Base-by-base conservation (phyloP, 805 yeast species). In the Lipomyces spencermartinsiae region DNA sequence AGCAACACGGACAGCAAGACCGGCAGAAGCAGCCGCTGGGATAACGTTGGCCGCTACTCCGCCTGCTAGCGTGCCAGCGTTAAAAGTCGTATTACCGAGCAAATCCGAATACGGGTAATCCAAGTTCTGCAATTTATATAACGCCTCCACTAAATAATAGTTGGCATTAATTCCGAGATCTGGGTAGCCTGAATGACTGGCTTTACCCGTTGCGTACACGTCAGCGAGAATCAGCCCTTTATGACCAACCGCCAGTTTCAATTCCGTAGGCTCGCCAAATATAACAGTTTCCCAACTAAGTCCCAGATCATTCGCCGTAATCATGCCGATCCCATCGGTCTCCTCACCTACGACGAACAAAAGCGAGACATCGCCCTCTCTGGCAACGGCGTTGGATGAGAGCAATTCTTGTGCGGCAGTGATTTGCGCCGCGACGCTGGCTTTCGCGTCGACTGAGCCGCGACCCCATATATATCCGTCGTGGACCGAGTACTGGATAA, bases 231-330 rank as follows among this genome's bases (percentile, higher is more conserved):
- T 31, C 35, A 70, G 16, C 10, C 73, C 73, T 58, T 89, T 89
- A 74, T 89, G 93, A 12, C 92, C 93, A 4, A 84, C 84, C 14
- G 90, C 91, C 25, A 89, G 79, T 73, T 86, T 87, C 74, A 84
- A 80, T 71, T 88, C 92, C 0, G 93, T 89, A 10, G 93, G 93
- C 76, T 89, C 93, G 12, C 93, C 93, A 78, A 89, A 89, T 37
- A 89, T 82, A 16, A 84, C 92, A 9, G 85, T 72, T 10, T 85
- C 85, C 91, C 91, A 89, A 8, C 77, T 74, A 25, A 73, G 69
- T 25, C 82, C 80, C 34, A 85, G 75, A 1, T 76, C 74, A 71
- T 81, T 76, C 2, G 85, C 89, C 16, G 74, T 65, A 35, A 61
- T 73, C 91, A 89, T 89, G 14, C 93, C 93, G 31, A 77, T 76